A percentile compares a stretch with the other conserved stretches of the same genome.
Conservation (phyloP, 495 filamentous ascomycete species). For the Trypethelium eluteriae region DNA sequence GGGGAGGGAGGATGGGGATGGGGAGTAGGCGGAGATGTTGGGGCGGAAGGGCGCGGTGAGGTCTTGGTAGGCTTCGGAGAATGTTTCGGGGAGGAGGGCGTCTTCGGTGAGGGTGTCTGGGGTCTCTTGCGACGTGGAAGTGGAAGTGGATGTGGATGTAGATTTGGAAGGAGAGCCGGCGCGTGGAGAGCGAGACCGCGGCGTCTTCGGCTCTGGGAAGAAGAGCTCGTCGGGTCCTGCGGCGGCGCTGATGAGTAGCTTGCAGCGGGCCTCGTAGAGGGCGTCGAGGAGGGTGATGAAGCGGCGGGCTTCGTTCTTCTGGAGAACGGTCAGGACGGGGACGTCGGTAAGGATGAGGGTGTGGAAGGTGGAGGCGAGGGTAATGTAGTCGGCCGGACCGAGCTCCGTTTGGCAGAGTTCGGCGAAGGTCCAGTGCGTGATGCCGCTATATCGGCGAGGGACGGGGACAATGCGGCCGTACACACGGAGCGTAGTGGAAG, state of each 20-base stretch:
- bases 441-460: slow-evolving; percentile 42
- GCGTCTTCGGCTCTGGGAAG: slow-evolving; percentile 49
- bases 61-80: slow-evolving; percentile 64
- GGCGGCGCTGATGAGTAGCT: slow-evolving; percentile 50
- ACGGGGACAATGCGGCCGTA: slow-evolving; percentile 53
- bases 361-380: slow-evolving; percentile 60
- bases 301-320: slow-evolving; percentile 64
- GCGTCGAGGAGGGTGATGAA: slow-evolving; percentile 67
- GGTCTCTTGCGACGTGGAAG: background rate
- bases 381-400: slow-evolving; percentile 67
- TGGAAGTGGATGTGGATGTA: slow-evolving; percentile 13
- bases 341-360: slow-evolving; percentile 57
- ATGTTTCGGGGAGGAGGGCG: slow-evolving; percentile 56
- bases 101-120: slow-evolving; percentile 31
- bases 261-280: slow-evolving; percentile 62
- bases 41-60: slow-evolving; percentile 60
- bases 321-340: slow-evolving; percentile 47
- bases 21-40: slow-evolving; percentile 44
- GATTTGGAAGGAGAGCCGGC: slow-evolving; percentile 11
- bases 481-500: slow-evolving; percentile 43
- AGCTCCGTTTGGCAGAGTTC: slow-evolving; percentile 50
- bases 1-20: slow-evolving; percentile 23
- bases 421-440: slow-evolving; percentile 50
- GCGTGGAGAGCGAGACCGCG: background rate
- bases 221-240: slow-evolving; percentile 58